Evolutionary conservation across 2,329 filamentous ascomycete species (phyloP), one percentile per base, ranked within the genome.

Genomic region (Neocucurbitaria cava): DNA sequence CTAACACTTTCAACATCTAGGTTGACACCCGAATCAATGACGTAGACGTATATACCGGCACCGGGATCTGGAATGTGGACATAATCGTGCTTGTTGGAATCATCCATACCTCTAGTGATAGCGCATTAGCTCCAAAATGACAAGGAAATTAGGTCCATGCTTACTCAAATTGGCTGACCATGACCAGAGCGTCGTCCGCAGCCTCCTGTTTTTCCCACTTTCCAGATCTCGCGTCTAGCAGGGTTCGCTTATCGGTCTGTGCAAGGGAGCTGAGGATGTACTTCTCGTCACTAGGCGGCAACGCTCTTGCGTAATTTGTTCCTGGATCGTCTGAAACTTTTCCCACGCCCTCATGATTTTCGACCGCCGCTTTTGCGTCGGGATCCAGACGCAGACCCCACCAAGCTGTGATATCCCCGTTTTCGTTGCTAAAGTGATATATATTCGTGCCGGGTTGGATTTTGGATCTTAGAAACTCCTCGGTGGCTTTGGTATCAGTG

Each of bases 401-500:
- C 42, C 42, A 45, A 33, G 26, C 42, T 35, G 26, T 45, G 42
- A 45, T 33, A 3, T 33, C n/a, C n/a, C 42, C 26, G 26, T 45
- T 33, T 5, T 45, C 42, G 2, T 45, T 28, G 26, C 26, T 45
- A 17, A 45, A 45, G 26, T 45, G 28, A 33, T 31, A 45, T 20
- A 45, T 33, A 33, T 45, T 24, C 33, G 28, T 31, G 33, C 42
- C 28, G 17, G 26, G 21, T 45, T 24, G 42, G 30, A 45, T 33
- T 33, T 45, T 45, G 42, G 42, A 45, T 33, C 26, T 24, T 33
- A 45, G 33, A 33, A 45, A 45, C 42, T 45, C 42, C 26, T 45
- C 42, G 26, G 42, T 45, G 24, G 41, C 41, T 44, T 44, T 44
- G 41, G 41, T 44, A 26, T 44, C 41, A 44, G 41, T 44, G 41